A percentile compares a stretch with the other conserved stretches of the same genome.
Evolutionary conservation across 495 filamentous ascomycete species (phyloP).

Genomic region (Aspergillus wentii): DNA sequence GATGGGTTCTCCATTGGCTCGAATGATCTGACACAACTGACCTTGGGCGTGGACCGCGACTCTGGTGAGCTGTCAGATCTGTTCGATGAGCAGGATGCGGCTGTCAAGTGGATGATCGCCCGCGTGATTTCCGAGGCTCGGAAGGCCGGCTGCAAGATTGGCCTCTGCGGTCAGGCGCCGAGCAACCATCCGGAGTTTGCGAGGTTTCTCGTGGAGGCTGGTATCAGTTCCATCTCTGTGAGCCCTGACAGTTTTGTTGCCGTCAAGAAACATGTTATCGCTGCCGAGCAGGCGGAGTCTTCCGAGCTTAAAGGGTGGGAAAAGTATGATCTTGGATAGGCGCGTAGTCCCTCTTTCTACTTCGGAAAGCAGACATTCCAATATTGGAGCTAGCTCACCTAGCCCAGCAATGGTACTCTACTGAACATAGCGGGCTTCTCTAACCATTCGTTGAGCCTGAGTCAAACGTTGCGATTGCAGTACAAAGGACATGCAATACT

Average conservation of each 20-base stretch:
- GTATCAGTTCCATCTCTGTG: constrained; percentile 14
- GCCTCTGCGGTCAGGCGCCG: constrained; percentile 31
- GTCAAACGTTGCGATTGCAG: too few species aligned
- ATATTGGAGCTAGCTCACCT: too few species aligned
- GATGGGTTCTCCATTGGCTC: constrained; percentile 37
- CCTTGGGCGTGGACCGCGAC: constrained; percentile 31
- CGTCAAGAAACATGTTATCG: constrained; percentile 3
- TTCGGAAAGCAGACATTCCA: too few species aligned
- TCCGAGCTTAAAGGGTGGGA: too few species aligned
- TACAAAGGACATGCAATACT: too few species aligned
- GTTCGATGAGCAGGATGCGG: constrained; percentile 31
- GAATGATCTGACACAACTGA: constrained; percentile 35
- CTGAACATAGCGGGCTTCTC: too few species aligned
- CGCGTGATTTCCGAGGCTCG: constrained; percentile 19
- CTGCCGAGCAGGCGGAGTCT: too few species aligned
- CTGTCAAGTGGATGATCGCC: constrained; percentile 33
- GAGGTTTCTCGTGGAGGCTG: constrained; percentile 19
- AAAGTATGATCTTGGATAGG: too few species aligned
- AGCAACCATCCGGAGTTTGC: constrained; percentile 33
- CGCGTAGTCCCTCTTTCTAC: too few species aligned
- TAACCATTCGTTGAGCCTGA: too few species aligned
- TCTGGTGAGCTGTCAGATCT: constrained; percentile 24
- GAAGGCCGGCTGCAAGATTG: constrained; percentile 22
- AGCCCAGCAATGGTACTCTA: too few species aligned
- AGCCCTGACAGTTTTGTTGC: constrained; percentile 15